Evolutionary conservation across 805 yeast species (phyloP).

Genomic region (Kazachstania psychrophila): DNA sequence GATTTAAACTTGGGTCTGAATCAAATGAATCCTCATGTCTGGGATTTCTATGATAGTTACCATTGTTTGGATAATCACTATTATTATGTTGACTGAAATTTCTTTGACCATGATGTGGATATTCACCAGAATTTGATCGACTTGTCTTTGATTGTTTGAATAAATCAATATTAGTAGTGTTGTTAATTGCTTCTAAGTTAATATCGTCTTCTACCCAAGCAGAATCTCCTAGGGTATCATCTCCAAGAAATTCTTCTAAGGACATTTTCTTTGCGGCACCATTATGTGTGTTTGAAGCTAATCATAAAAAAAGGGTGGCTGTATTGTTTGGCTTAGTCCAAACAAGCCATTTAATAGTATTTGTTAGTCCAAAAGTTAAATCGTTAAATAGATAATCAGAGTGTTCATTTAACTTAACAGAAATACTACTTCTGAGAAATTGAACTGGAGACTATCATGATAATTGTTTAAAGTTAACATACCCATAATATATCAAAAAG

Average conservation of each 20-base stretch:
- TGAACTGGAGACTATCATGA: too few relatives aligned
- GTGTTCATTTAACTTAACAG: too few relatives aligned
- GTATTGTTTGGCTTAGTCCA: too few relatives aligned
- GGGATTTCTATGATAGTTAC: background rate
- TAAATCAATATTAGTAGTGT: constrained; percentile 25
- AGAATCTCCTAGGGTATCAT: constrained; percentile 32
- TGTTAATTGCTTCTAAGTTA: constrained; percentile 27
- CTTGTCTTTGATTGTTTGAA: constrained; percentile 11
- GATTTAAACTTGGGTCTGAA: background rate
- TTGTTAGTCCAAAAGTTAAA: too few relatives aligned
- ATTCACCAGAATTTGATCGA: background rate
- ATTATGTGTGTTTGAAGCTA: constrained; percentile 12
- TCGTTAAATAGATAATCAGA: too few relatives aligned
- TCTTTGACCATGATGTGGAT: too few relatives aligned
- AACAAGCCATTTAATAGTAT: too few relatives aligned
- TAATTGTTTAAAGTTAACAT: too few relatives aligned
- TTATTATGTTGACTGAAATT: too few relatives aligned
- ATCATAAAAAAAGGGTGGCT: background rate
- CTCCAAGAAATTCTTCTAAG: constrained; percentile 37
- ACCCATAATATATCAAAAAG: too few relatives aligned
- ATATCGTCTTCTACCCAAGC: constrained; percentile 31
- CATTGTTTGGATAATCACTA: background rate
- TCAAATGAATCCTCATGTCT: background rate
- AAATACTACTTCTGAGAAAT: too few relatives aligned
- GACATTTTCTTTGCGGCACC: constrained; percentile 36